Percentiles rank a stretch among this genome's conserved stretches.
Evolutionary conservation across 2,329 filamentous ascomycete species (phyloP).

Genomic region (Aureobasidium sp.): DNA sequence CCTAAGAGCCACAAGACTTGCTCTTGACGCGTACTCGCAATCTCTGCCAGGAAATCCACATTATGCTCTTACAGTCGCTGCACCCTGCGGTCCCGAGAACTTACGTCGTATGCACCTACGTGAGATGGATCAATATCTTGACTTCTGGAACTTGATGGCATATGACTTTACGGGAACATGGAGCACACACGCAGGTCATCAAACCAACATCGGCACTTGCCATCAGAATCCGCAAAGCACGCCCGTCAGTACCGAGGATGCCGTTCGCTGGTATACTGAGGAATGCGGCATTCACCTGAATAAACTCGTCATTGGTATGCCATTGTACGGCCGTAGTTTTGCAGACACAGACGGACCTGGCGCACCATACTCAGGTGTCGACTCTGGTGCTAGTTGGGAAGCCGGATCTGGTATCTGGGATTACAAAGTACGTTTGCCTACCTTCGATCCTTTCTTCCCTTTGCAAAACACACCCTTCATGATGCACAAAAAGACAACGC

Average conservation of each 20-base stretch:
- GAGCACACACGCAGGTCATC: slow-evolving; percentile 64
- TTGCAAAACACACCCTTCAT: background rate
- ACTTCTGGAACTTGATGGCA: slow-evolving; percentile 44
- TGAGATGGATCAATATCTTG: slow-evolving; percentile 33
- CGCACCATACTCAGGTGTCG: slow-evolving; percentile 58
- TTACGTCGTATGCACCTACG: slow-evolving; percentile 32
- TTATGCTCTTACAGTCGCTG: slow-evolving; percentile 37
- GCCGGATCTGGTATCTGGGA: slow-evolving; percentile 62
- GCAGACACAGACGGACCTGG: slow-evolving; percentile 69
- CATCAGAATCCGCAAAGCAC: slow-evolving; percentile 52
- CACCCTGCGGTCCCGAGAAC: slow-evolving; percentile 35
- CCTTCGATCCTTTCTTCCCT: background rate
- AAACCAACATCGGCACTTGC: slow-evolving; percentile 66
- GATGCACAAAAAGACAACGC: slow-evolving; percentile 10
- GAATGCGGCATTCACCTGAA: slow-evolving; percentile 51
- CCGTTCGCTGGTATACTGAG: slow-evolving; percentile 60
- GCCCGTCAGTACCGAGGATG: slow-evolving; percentile 66
- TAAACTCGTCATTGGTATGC: slow-evolving; percentile 87
- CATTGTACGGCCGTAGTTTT: slow-evolving; percentile 83
- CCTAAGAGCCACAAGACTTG: slow-evolving; percentile 28
- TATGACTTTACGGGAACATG: slow-evolving; percentile 64
- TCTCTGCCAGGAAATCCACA: slow-evolving; percentile 27
- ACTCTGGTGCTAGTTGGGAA: slow-evolving; percentile 70
- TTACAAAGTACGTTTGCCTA: slow-evolving; percentile 51
- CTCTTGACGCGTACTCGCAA: slow-evolving; percentile 32